phyloP scores from a whole-genome alignment of 2,329 filamentous ascomycete species.

The Catunica adiposa region DNA sequence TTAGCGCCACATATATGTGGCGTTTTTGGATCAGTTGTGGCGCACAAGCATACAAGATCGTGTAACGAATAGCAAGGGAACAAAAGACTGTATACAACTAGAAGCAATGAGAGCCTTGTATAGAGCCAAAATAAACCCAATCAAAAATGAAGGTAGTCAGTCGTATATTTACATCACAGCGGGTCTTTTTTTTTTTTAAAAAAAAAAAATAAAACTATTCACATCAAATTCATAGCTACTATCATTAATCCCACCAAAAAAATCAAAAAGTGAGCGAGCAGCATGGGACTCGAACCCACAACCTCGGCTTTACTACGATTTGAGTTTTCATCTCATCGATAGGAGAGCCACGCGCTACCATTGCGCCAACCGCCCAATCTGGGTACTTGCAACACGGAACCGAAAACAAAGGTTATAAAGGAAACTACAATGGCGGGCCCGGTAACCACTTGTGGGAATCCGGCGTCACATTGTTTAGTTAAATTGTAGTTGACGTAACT shows the following conservation, averaged over 20 bases:
- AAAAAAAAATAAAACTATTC: too few relatives aligned
- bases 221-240: neutral
- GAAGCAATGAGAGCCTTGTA: neutral
- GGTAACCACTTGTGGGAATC: too few relatives aligned
- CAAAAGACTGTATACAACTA: neutral
- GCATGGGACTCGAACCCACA: conserved; percentile 15
- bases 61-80: neutral
- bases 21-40: neutral
- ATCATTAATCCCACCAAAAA: neutral
- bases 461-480: too few relatives aligned
- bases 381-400: neutral
- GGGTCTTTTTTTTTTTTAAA: too few relatives aligned
- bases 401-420: neutral
- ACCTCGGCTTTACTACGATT: conserved; percentile 11
- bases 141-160: too few relatives aligned
- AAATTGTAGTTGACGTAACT: too few relatives aligned
- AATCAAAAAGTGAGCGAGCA: conserved; percentile 7
- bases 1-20: conserved; percentile 4
- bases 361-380: conserved; percentile 14
- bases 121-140: too few relatives aligned
- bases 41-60: too few relatives aligned
- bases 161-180: too few relatives aligned
- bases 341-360: conserved; percentile 15
- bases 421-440: too few relatives aligned
- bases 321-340: neutral